Evolutionary conservation across 495 filamentous ascomycete species (phyloP).

Genomic region (Penicillium canescens): DNA sequence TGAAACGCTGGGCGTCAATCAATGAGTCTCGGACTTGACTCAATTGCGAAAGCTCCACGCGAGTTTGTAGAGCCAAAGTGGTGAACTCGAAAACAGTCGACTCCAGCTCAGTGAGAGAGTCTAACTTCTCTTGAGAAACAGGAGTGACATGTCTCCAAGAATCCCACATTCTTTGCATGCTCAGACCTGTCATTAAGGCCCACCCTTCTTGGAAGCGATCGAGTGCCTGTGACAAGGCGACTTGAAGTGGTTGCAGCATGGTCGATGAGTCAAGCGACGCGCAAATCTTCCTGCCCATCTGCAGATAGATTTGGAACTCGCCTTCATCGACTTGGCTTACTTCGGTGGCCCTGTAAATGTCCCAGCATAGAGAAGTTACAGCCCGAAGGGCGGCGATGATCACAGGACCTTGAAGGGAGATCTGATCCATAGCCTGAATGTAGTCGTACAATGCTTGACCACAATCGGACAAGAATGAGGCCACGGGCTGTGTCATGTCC

Average conservation of each 20-base stretch:
- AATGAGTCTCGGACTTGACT: slow-evolving; percentile 43
- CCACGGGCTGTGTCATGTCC: slow-evolving; percentile 62
- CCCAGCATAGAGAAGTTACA: slow-evolving; percentile 58
- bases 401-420: slow-evolving; percentile 26
- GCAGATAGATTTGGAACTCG: slow-evolving; percentile 56
- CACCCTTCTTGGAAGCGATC: slow-evolving; percentile 47
- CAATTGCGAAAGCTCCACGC: slow-evolving; percentile 42
- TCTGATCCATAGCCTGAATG: slow-evolving; percentile 34
- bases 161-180: slow-evolving; percentile 85
- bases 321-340: slow-evolving; percentile 51
- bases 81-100: slow-evolving; percentile 75
- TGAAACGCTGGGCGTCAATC: slow-evolving; percentile 40
- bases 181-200: slow-evolving; percentile 71
- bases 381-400: slow-evolving; percentile 37
- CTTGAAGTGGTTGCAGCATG: slow-evolving; percentile 31
- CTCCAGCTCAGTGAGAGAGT: slow-evolving; percentile 60
- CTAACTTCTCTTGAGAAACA: slow-evolving; percentile 48
- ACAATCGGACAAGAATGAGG: slow-evolving; percentile 44
- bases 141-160: slow-evolving; percentile 66
- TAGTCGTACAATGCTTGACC: slow-evolving; percentile 42
- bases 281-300: slow-evolving; percentile 41
- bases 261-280: slow-evolving; percentile 25
- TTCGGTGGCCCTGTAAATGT: slow-evolving; percentile 51
- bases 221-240: slow-evolving; percentile 40
- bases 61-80: slow-evolving; percentile 44